A percentile compares a stretch with the other conserved stretches of the same genome.
phyloP scores from a whole-genome alignment of 2,329 filamentous ascomycete species.

The Colletotrichum sp. region DNA sequence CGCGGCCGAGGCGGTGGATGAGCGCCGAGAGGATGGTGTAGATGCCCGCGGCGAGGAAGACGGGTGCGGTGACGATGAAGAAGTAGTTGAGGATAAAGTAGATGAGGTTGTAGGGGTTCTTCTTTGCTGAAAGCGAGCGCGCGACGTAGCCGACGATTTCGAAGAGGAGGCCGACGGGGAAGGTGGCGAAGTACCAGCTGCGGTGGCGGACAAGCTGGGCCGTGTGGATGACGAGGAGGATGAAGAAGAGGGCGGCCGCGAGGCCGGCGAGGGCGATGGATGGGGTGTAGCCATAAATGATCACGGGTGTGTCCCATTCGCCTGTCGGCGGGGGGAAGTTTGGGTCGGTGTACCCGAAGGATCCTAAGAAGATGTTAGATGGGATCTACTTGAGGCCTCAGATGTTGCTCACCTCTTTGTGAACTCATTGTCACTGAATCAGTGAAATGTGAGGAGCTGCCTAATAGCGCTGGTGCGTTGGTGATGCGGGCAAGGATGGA shows the following conservation, averaged over 20 bases:
- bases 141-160: slow-evolving; percentile 57
- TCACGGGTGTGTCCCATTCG: slow-evolving; percentile 49
- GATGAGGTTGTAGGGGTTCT: slow-evolving; percentile 57
- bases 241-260: slow-evolving; percentile 46
- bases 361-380: slow-evolving; percentile 13
- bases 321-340: slow-evolving; percentile 54
- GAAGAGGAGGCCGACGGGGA: slow-evolving; percentile 48
- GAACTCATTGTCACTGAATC: not conserved
- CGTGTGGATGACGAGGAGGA: slow-evolving; percentile 43
- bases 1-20: slow-evolving; percentile 47
- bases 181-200: slow-evolving; percentile 52
- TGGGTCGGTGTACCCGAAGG: slow-evolving; percentile 52
- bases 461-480: not conserved
- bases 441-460: not conserved
- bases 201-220: slow-evolving; percentile 39
- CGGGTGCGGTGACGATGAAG: slow-evolving; percentile 64
- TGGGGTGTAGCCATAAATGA: slow-evolving; percentile 57
- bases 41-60: slow-evolving; percentile 61
- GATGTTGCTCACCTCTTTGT: not conserved
- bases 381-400: rapidly evolving
- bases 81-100: slow-evolving; percentile 67
- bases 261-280: slow-evolving; percentile 48
- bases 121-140: slow-evolving; percentile 50
- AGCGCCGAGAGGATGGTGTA: slow-evolving; percentile 60
- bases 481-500: not conserved